Base-by-base conservation (phyloP, 306 rosid genomes). In the Quercus aquifolioides region DNA sequence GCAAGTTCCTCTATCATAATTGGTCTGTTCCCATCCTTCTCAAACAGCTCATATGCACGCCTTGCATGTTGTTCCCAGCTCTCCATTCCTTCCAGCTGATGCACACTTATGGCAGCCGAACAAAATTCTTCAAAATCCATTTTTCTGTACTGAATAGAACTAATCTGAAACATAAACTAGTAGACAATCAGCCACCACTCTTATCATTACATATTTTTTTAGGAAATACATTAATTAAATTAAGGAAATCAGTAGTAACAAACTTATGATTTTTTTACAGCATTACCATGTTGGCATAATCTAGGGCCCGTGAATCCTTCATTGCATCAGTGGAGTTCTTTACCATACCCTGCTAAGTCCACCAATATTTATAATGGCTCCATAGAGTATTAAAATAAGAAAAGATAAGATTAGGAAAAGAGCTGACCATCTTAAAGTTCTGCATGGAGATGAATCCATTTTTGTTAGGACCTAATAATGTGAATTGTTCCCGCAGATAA, bases 1-100 rank as follows among this genome's bases (percentile, higher is more conserved):
- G 91, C 96, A 59, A 94, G 94, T 73, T 94, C 98, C 83, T 94
- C 97, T 17, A 94, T 92, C 94, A 92, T 90, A 21, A 94, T 94
- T 54, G 94, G 90, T 62, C 94, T 84, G 81, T 94, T 94, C 77
- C 97, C 98, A 28, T 86, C 97, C 87, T 92, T 90, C 81, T 94
- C 98, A 78, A 94, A 94, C 31, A 94, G 81, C 65, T 94, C 97
- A 31, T 92, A 92, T 69, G 97, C 97, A 23, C 78, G 89, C 78
- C 96, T 90, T 60, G 96, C 97, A 79, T 94, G 92, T 69, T 86
- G 92, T 76, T 94, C 98, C 98, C 98, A 94, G 60, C 69, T 80
- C 68, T 88, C 94, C 88, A 82, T 82, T 74, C 92, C 97, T 83
- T 92, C 95, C 63, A 94, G 86, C 83, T 92, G 97, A 87, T 92